phyloP scores from a whole-genome alignment of 2,329 filamentous ascomycete genomes.

The Colletotrichum viniferum region DNA sequence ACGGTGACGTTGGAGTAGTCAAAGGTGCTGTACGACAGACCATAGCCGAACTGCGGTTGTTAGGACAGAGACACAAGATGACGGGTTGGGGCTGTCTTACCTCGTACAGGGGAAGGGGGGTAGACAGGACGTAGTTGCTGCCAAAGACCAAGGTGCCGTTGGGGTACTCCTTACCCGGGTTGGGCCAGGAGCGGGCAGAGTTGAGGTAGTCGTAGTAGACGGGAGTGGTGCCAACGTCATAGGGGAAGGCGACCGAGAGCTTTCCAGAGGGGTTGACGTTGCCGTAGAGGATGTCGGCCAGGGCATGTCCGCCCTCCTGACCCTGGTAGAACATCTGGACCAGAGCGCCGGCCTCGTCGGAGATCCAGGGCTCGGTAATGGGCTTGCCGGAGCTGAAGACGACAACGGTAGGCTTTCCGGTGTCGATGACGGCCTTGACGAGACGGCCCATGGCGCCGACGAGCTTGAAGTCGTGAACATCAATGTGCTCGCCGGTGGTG shows the following conservation, averaged over 20 bases:
- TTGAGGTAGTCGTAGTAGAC: constrained; percentile 77
- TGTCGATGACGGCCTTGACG: constrained; percentile 69
- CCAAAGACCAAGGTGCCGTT: constrained; percentile 70
- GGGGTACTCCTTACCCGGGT: constrained; percentile 55
- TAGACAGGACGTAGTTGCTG: constrained; percentile 67
- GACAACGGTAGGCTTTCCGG: constrained; percentile 70
- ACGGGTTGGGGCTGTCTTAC: constrained; percentile 13
- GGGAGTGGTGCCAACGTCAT: constrained; percentile 69
- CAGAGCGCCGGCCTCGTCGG: constrained; percentile 65
- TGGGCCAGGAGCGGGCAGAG: constrained; percentile 59
- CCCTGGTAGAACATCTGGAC: constrained; percentile 79
- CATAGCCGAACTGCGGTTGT: constrained; percentile 63
- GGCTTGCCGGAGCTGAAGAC: constrained; percentile 75
- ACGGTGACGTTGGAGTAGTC: constrained; percentile 59
- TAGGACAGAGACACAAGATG: not conserved
- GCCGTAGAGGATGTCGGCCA: constrained; percentile 70
- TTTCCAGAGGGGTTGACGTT: constrained; percentile 69
- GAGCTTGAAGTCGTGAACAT: constrained; percentile 66
- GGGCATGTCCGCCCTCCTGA: constrained; percentile 69
- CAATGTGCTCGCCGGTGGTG: constrained; percentile 77
- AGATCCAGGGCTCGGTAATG: constrained; percentile 75
- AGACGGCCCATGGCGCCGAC: constrained; percentile 73
- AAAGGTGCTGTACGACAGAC: constrained; percentile 69
- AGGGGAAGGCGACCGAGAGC: constrained; percentile 70
- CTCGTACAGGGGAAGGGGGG: constrained; percentile 62